A percentile compares a stretch with the other conserved stretches of the same genome.
These are phyloP conservation scores for Magnusiomyces magnusii DNA, from an alignment of 1,139 yeast genomes.

Conservation along the genomic window DNA sequence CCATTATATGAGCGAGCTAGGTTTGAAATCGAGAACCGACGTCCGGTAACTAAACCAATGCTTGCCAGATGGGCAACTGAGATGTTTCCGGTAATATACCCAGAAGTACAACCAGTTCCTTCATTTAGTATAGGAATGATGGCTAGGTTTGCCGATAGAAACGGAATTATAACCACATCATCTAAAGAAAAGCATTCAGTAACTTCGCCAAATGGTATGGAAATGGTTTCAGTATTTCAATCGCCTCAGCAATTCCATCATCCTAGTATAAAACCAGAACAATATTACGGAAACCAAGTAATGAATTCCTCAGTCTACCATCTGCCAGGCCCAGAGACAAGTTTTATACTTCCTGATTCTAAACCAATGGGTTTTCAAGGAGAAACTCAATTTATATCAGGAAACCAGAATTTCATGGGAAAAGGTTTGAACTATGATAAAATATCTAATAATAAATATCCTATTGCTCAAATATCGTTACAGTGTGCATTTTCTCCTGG, in stretches of 20 bases:
- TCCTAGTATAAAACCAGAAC: background rate
- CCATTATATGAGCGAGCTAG: conserved; percentile 1
- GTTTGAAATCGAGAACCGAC: background rate
- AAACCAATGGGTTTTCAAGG: background rate
- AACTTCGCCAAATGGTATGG: background rate
- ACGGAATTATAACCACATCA: background rate
- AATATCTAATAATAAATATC: background rate
- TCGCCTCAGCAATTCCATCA: background rate
- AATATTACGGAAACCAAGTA: background rate
- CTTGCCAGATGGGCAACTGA: conserved; percentile 3
- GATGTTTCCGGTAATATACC: background rate
- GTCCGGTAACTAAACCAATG: conserved; percentile 1
- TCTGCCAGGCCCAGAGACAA: background rate
- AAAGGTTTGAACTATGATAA: background rate
- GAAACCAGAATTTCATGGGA: background rate
- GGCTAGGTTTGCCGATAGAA: conserved; percentile 1
- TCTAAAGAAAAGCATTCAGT: background rate
- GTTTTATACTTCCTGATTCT: background rate
- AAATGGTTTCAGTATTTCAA: background rate
- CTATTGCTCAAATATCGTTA: background rate
- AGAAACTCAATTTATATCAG: background rate
- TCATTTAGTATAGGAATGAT: conserved; percentile 3
- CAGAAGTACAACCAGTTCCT: background rate
- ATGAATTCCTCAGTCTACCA: background rate
- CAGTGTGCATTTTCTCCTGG: background rate